phyloP scores from a whole-genome alignment of 352 stramenopile genomes.

The Phytophthora aleatoria region DNA sequence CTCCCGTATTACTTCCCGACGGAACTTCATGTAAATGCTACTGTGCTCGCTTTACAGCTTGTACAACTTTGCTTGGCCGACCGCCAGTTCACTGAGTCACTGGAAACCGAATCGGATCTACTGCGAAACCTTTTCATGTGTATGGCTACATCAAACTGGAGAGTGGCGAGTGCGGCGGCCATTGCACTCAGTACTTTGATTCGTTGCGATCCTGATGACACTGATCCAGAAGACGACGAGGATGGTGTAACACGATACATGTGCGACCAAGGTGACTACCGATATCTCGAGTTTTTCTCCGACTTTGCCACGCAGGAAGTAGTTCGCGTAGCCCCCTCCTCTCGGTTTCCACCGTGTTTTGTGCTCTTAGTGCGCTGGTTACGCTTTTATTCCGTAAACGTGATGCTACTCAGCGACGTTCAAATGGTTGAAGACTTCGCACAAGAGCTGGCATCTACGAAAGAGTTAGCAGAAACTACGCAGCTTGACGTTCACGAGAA shows the following conservation, averaged over 20 bases:
- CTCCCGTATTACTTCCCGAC: slow-evolving; percentile 12
- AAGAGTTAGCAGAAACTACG: neutral
- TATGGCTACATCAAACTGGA: slow-evolving; percentile 15
- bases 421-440: neutral
- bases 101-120: slow-evolving; percentile 22
- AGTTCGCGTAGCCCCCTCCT: slow-evolving; percentile 7
- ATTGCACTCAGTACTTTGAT: slow-evolving; percentile 9
- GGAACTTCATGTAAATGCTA: slow-evolving; percentile 7
- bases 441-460: neutral
- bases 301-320: slow-evolving; percentile 1
- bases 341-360: slow-evolving; percentile 28
- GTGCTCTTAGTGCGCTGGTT: slow-evolving; percentile 33
- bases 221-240: neutral
- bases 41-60: slow-evolving; percentile 17
- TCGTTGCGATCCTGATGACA: neutral
- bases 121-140: slow-evolving; percentile 5
- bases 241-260: slow-evolving; percentile 8
- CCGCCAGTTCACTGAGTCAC: slow-evolving; percentile 1
- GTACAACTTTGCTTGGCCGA: slow-evolving; percentile 8
- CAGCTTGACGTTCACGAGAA: slow-evolving; percentile 6
- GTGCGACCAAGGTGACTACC: slow-evolving; percentile 14
- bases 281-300: slow-evolving; percentile 18
- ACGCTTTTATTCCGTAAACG: slow-evolving; percentile 38
- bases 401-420: slow-evolving; percentile 16
- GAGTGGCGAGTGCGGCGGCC: slow-evolving; percentile 14